Evolutionary conservation across 495 filamentous ascomycete genomes (phyloP).

Genomic region (Poronia punctata): DNA sequence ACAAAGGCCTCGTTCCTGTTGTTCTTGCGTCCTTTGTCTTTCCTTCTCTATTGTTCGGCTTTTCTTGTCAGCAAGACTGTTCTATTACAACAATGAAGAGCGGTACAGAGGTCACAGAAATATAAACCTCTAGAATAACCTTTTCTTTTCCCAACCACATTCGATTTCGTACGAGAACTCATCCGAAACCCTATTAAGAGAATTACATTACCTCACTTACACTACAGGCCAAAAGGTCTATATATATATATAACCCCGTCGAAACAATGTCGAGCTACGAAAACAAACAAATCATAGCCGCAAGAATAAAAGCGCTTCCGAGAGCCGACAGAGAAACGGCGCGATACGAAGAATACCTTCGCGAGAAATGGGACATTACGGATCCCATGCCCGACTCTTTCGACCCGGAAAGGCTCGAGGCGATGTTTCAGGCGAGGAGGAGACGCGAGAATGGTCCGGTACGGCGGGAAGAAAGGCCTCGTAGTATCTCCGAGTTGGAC

Average conservation of each 20-base stretch:
- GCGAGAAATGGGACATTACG: slow-evolving; percentile 10
- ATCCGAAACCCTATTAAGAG: too few species aligned
- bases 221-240: too few species aligned
- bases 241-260: too few species aligned
- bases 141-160: background rate
- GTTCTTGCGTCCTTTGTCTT: background rate
- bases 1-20: slow-evolving; percentile 1
- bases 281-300: background rate
- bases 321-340: background rate
- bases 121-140: background rate
- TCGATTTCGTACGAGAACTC: background rate
- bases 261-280: too few species aligned
- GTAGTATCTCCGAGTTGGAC: too few species aligned
- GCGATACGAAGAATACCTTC: slow-evolving; percentile 12
- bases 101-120: background rate
- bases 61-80: background rate
- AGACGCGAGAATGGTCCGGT: background rate
- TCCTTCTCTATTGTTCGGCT: background rate
- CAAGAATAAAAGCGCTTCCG: background rate
- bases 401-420: slow-evolving; percentile 13
- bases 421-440: background rate
- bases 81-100: background rate
- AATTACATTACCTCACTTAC: too few species aligned
- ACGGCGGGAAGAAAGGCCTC: background rate
- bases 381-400: slow-evolving; percentile 14